A percentile compares a stretch with the other conserved stretches of the same genome.
These are phyloP conservation scores for Echium plantagineum DNA, from an alignment of 257 asterid species.

Conservation along the genomic window DNA sequence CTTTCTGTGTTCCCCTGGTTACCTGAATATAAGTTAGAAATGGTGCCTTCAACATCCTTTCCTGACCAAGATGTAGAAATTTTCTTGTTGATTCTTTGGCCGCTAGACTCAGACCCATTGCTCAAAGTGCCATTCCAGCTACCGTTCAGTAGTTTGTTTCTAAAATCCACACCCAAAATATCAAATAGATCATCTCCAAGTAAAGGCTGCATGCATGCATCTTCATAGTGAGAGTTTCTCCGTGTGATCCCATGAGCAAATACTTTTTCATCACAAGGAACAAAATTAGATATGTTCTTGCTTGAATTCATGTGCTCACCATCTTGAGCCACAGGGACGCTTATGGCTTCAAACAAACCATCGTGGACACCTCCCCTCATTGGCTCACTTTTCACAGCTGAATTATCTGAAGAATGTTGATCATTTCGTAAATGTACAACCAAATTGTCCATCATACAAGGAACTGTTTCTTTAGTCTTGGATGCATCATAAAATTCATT, in stretches of 20 bases:
- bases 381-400: slow-evolving; percentile 14
- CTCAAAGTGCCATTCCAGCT: slow-evolving; percentile 27
- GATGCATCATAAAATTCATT: slow-evolving; percentile 17
- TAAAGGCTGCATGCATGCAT: slow-evolving; percentile 18
- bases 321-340: slow-evolving; percentile 16
- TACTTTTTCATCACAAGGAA: slow-evolving; percentile 19
- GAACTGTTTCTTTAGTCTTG: slow-evolving; percentile 20
- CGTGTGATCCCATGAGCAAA: neutral
- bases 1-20: slow-evolving; percentile 40
- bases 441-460: slow-evolving; percentile 16
- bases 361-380: slow-evolving; percentile 17
- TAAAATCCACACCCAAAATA: slow-evolving; percentile 73
- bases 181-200: slow-evolving; percentile 78
- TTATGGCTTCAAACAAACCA: slow-evolving; percentile 23
- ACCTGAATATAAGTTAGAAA: slow-evolving; percentile 24
- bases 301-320: slow-evolving; percentile 13
- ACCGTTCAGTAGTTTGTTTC: slow-evolving; percentile 40
- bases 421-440: slow-evolving; percentile 18
- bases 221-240: slow-evolving; percentile 21
- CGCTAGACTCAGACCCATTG: slow-evolving; percentile 23
- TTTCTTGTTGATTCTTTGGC: slow-evolving; percentile 18
- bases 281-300: slow-evolving; percentile 21
- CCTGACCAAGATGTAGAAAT: slow-evolving; percentile 18
- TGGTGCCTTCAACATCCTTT: slow-evolving; percentile 14
- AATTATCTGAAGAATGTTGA: slow-evolving; percentile 15